Evolutionary conservation across 805 yeast genomes (phyloP).

Genomic region (Spathaspora sp.): DNA sequence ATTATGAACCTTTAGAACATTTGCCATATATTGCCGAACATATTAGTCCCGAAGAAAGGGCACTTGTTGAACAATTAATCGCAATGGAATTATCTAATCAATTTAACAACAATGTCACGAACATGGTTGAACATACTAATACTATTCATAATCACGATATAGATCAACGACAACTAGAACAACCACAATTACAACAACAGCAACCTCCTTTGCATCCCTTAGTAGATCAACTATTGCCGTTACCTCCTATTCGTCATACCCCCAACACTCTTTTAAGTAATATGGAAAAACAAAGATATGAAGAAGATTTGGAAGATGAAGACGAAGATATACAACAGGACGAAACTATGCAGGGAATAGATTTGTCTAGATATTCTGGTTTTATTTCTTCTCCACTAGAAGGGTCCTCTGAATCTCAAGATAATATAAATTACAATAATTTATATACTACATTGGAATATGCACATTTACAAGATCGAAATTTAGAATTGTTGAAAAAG

Average conservation of each 20-base stretch:
- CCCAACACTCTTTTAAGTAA: conserved; percentile 6
- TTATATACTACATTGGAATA: conserved; percentile 39
- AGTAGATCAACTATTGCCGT: conserved; percentile 17
- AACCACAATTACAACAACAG: conserved; percentile 4
- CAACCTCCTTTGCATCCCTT: conserved; percentile 16
- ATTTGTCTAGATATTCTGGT: conserved; percentile 25
- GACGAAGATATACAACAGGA: conserved; percentile 15
- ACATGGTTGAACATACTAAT: conserved; percentile 2
- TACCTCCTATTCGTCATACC: conserved; percentile 3
- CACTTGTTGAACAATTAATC: conserved; percentile 32
- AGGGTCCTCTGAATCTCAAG: conserved; percentile 1
- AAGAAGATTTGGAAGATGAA: conserved; percentile 20
- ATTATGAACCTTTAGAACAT: conserved; percentile 34
- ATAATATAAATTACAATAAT: conserved; percentile 7
- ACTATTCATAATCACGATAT: not conserved
- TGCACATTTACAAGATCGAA: conserved; percentile 35
- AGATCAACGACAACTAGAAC: not conserved
- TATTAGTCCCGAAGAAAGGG: conserved; percentile 32
- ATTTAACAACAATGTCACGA: conserved; percentile 7
- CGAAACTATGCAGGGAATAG: conserved; percentile 24
- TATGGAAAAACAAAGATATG: conserved; percentile 22
- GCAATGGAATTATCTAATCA: conserved; percentile 18
- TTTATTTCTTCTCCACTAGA: conserved; percentile 12
- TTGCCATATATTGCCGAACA: conserved; percentile 30
- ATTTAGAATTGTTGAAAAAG: conserved; percentile 31